A percentile compares a stretch with the other conserved stretches of the same genome.
Conservation (phyloP, 495 filamentous ascomycete genomes). For the Aspergillus conjunctus region DNA sequence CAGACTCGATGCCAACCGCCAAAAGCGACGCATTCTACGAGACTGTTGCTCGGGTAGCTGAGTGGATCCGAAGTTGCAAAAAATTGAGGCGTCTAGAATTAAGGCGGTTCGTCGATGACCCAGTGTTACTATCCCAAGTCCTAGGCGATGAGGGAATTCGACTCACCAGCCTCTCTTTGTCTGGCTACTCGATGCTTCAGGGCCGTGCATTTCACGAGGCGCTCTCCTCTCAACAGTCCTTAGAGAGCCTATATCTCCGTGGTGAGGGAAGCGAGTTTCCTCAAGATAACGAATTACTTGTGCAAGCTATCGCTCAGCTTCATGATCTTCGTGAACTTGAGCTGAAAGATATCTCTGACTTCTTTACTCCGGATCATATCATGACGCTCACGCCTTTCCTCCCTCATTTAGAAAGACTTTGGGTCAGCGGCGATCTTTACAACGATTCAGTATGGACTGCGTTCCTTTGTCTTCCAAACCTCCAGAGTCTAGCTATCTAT, state of each 20-base stretch:
- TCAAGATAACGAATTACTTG: constrained; percentile 52
- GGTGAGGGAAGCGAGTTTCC: constrained; percentile 52
- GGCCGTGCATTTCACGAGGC: constrained; percentile 55
- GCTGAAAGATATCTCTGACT: constrained; percentile 55
- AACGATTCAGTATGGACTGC: constrained; percentile 52
- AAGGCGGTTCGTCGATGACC: constrained; percentile 49
- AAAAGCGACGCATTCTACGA: constrained; percentile 47
- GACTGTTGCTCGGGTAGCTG: constrained; percentile 51
- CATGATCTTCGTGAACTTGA: constrained; percentile 52
- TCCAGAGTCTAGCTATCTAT: constrained; percentile 50
- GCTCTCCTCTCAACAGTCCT: constrained; percentile 46
- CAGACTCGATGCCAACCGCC: constrained; percentile 33
- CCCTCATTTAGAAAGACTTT: constrained; percentile 55
- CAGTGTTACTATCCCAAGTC: constrained; percentile 54
- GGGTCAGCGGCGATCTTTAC: constrained; percentile 56
- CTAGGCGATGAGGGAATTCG: constrained; percentile 53
- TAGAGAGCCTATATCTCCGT: constrained; percentile 50
- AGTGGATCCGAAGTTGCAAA: constrained; percentile 52
- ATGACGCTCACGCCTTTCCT: constrained; percentile 51
- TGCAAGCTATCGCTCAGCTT: constrained; percentile 50
- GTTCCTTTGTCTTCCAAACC: constrained; percentile 39
- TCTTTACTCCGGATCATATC: constrained; percentile 55
- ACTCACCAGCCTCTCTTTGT: constrained; percentile 50
- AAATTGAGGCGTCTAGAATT: constrained; percentile 54
- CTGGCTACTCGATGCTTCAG: constrained; percentile 47